Conservation (phyloP, 768 basidiomycete genomes). For the Asterophora lycoperdoides region DNA sequence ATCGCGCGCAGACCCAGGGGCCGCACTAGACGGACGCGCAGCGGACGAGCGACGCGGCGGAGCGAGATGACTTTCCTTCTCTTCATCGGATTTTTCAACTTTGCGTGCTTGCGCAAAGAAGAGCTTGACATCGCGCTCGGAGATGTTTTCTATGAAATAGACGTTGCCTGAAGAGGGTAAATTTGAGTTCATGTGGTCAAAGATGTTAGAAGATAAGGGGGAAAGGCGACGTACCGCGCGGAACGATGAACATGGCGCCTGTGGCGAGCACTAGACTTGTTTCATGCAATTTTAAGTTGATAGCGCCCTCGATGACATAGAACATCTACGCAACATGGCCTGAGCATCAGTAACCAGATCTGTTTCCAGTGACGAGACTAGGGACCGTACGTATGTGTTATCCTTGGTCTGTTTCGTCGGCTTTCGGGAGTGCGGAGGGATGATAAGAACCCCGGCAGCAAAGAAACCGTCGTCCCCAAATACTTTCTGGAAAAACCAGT, state of each 20-base stretch:
- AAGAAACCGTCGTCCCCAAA: constrained; percentile 91
- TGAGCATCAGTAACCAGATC: background rate
- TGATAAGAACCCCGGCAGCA: constrained; percentile 83
- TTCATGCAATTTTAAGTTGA: constrained; percentile 80
- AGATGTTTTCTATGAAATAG: constrained; percentile 89
- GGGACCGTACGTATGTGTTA: constrained; percentile 56
- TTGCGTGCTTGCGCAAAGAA: constrained; percentile 90
- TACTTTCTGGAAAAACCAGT: constrained; percentile 86
- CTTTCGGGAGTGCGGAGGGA: constrained; percentile 72
- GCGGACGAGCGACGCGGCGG: constrained; percentile 9
- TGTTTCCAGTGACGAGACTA: too few species aligned
- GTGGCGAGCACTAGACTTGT: constrained; percentile 72
- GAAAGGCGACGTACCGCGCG: constrained; percentile 23
- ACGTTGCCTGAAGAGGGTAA: too few species aligned
- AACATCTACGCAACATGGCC: constrained; percentile 32
- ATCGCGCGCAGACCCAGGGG: background rate
- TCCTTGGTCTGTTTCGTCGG: constrained; percentile 88
- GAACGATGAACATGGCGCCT: constrained; percentile 56
- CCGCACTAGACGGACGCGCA: constrained; percentile 12
- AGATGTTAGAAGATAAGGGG: too few species aligned
- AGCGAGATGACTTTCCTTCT: constrained; percentile 5
- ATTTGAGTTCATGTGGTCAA: too few species aligned
- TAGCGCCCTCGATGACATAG: constrained; percentile 81
- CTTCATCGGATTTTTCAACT: constrained; percentile 18
- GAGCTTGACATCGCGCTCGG: constrained; percentile 69